Percentiles rank a stretch among this genome's conserved stretches.
Conservation (phyloP, 441 rosid species). For the Populus tomentosa region DNA sequence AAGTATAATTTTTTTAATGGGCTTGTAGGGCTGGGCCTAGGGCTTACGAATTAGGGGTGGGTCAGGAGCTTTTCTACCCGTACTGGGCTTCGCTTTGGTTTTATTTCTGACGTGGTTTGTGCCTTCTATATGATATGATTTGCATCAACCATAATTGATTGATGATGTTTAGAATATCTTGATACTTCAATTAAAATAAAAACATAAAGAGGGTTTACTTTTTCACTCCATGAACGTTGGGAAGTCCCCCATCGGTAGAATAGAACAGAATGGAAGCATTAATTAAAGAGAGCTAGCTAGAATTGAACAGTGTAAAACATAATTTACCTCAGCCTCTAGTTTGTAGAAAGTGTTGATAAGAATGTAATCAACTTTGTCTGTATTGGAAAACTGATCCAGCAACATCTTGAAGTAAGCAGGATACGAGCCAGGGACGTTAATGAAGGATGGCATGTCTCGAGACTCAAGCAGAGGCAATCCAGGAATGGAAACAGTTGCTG, state of each 20-base stretch:
- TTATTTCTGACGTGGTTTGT: neutral
- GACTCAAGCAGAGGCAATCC: slow-evolving; percentile 36
- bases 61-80: neutral
- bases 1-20: too few species aligned
- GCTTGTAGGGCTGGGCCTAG: neutral
- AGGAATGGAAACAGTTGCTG: neutral
- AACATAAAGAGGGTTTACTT: too few species aligned
- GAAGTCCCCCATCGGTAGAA: neutral
- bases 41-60: neutral
- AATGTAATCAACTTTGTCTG: slow-evolving; percentile 46
- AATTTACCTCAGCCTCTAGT: slow-evolving; percentile 49
- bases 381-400: slow-evolving; percentile 49
- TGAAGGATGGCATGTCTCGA: slow-evolving; percentile 56
- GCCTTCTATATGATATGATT: neutral
- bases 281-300: too few species aligned
- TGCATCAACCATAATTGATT: too few species aligned
- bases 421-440: slow-evolving; percentile 40
- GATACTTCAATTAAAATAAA: too few species aligned
- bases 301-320: too few species aligned
- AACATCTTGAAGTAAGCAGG: slow-evolving; percentile 52
- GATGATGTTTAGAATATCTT: neutral
- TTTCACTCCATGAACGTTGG: too few species aligned
- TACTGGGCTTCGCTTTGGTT: neutral
- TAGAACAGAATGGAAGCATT: neutral
- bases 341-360: slow-evolving; percentile 58